Conservation (phyloP, 164 flowering plant genomes). For the Euptelea pleiosperma region DNA sequence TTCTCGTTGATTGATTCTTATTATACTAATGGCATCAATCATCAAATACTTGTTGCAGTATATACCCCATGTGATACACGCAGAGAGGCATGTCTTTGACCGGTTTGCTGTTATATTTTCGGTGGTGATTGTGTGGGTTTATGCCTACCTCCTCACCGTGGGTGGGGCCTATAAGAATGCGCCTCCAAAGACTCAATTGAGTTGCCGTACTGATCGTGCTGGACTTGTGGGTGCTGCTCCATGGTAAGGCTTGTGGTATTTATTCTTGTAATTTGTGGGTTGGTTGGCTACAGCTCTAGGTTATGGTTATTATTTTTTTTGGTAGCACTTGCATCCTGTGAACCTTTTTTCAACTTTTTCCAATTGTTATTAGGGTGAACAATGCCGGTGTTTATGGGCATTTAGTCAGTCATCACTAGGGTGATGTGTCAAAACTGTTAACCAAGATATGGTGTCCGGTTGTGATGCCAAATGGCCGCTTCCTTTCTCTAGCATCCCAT, state of each 20-base stretch:
- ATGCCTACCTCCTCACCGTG: constrained; percentile 93
- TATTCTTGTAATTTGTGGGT: neutral
- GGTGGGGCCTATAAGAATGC: constrained; percentile 80
- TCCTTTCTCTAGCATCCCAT: too few relatives aligned
- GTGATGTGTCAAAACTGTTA: neutral
- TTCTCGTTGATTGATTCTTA: neutral
- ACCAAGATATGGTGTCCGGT: too few relatives aligned
- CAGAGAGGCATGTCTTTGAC: constrained; percentile 52
- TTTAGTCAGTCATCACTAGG: neutral
- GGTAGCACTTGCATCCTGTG: neutral
- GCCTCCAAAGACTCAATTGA: constrained; percentile 52
- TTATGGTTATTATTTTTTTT: neutral
- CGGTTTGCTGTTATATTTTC: constrained; percentile 89
- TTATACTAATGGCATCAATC: neutral
- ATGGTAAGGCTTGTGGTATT: constrained; percentile 46
- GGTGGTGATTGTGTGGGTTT: constrained; percentile 80
- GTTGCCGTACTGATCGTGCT: constrained; percentile 86
- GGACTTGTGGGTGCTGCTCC: constrained; percentile 84
- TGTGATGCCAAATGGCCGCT: too few relatives aligned
- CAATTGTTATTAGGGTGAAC: neutral
- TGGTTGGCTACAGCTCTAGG: neutral
- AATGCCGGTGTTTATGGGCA: neutral
- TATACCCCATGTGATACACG: constrained; percentile 56
- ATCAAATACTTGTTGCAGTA: constrained; percentile 50
- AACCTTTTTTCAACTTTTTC: constrained; percentile 1